Evolutionary conservation across 1,284 basidiomycete species (phyloP), one percentile per base, ranked within the genome.

Genomic region (Puccinia triticina): DNA sequence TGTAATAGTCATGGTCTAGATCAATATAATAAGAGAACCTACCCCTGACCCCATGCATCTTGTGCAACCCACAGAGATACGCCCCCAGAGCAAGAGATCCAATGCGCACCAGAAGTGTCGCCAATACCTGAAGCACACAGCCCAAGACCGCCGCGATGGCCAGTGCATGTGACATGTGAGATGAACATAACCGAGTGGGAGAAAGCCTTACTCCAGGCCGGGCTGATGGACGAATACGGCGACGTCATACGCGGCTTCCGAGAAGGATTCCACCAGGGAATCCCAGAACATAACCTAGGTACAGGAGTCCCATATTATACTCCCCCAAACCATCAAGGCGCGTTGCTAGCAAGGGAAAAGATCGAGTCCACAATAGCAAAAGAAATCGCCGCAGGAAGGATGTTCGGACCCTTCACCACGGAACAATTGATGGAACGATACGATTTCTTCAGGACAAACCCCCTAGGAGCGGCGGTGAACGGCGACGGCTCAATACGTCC

Each of bases 161-260:
- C 43, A 8, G 7, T 14, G 14, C 8, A 14, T 46, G 43, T 59
- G 18, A 32, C 23, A 43, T 73, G 71, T 10, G 71, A 73, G 23
- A 73, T 73, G 71, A 50, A 73, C 23, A 73, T 73, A 16, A 1
- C 43, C 8, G 16, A 48, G 40, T 73, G 71, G 71, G 21, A 48
- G 7, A 29, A 29, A 21, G 43, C 29, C 3, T 50, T 73, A 23
- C 16, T 23, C 3, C 29, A 73, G 50, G 8, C 2, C 1, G 43
- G 23, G 1, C 4, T 73, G 1, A 16, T 21, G 16, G n/a, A 10
- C 16, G n/a, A 73, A 16, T 73, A 53, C 10, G 1, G 10, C 5
- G 43, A 73, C 18, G 40, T 73, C 2, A n/a, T 73, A 46, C 3
- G n/a, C 7, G 50, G 71, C 2, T 46, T 73, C 18, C 0, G 26